A percentile compares a stretch with the other conserved stretches of the same genome.
These are phyloP conservation scores for Secale cereale DNA, from an alignment of 176 grass and related monocot species.

Conservation along the genomic window DNA sequence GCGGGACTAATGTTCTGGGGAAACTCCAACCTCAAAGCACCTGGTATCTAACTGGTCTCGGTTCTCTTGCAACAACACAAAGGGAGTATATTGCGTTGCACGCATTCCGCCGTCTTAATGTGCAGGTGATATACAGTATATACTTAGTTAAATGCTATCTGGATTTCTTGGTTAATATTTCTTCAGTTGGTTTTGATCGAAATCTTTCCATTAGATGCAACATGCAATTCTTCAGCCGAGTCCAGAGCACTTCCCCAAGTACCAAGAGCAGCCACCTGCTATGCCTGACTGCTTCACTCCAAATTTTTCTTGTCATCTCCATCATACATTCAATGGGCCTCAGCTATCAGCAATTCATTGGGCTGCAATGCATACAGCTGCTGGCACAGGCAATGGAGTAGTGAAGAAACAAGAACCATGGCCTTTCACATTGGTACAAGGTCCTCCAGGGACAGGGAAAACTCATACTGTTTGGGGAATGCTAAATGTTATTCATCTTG, in stretches of 20 bases:
- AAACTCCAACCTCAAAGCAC: slow-evolving; percentile 69
- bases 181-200: slow-evolving; percentile 10
- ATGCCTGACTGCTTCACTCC: slow-evolving; percentile 91
- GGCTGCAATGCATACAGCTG: slow-evolving; percentile 88
- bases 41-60: slow-evolving; percentile 70
- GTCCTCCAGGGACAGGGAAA: slow-evolving; percentile 83
- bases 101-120: slow-evolving; percentile 71
- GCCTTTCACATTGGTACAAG: slow-evolving; percentile 95
- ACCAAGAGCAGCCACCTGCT: slow-evolving; percentile 75
- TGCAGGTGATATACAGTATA: slow-evolving; percentile 38
- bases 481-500: slow-evolving; percentile 96
- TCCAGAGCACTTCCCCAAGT: slow-evolving; percentile 84
- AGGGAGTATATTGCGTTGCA: slow-evolving; percentile 79
- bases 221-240: slow-evolving; percentile 85
- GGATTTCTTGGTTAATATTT: background rate
- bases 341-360: slow-evolving; percentile 88
- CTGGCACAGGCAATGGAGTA: slow-evolving; percentile 57
- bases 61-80: slow-evolving; percentile 92
- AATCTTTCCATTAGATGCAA: slow-evolving; percentile 71
- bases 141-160: slow-evolving; percentile 4
- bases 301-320: slow-evolving; percentile 73
- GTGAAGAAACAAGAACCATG: slow-evolving; percentile 87
- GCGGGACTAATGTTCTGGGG: slow-evolving; percentile 56
- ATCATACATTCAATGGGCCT: slow-evolving; percentile 72
- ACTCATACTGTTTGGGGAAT: slow-evolving; percentile 97